Evolutionary conservation across 106 monocot species (phyloP), one percentile per base, ranked within the genome.

Genomic region (Triglochin maritima): DNA sequence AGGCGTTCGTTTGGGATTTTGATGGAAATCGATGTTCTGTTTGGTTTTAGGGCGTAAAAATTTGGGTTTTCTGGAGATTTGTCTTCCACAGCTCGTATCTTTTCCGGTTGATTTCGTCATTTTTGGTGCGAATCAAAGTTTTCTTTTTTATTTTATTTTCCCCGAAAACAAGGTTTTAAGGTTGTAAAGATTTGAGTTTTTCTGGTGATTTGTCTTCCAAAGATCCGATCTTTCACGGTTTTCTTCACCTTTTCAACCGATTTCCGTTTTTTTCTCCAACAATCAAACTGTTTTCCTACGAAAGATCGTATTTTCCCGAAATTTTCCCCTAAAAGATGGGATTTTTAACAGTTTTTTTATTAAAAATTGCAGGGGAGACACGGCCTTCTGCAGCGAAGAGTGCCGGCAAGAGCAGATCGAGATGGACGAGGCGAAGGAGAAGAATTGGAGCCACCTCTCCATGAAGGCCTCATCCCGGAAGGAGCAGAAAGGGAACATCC

Each of bases 391-490:
- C 44, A 69, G 56, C 56, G 68, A 69, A 44, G 68, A 69, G 68
- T 69, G 68, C 55, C 42, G 68, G 68, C 45, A 69, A 8, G 68
- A 69, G 55, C 68, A 69, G 68, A 69, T 69, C 55, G 68, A 69
- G 11, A 43, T 46, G 8, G 68, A 69, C 68, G 68, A 56, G 68
- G 68, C 45, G 0, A 56, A 29, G 42, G 68, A 69, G 68, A 69
- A 15, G 52, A 51, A 29, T 2, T 51, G 67, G 64, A 6, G 11
- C 47, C 4, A 48, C 47, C 46, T 15, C 4, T 6, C 50, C 63
- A 63, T 63, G 63, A 63, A 63, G 17, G 54, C 67, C 17, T 10
- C 53, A 1, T 55, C 67, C 29, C 13, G 52, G 53, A 50, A 67
- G 50, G 42, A 43, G 16, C 66, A 17, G 66, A 51, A 52, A 0